phyloP scores from a whole-genome alignment of 305 asterid species.

The Coffea humblotiana region DNA sequence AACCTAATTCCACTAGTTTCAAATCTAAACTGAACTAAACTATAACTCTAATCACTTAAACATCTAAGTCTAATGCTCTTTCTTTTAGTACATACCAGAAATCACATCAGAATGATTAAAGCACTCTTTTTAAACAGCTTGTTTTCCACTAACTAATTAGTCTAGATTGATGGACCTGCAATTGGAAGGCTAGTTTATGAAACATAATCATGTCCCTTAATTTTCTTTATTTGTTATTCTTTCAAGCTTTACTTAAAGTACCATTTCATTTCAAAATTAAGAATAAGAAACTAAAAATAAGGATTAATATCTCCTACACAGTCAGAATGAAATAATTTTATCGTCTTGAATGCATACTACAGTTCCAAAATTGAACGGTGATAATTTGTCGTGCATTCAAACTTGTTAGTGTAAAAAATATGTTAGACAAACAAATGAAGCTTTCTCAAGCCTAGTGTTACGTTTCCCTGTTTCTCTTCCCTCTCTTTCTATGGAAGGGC shows the following conservation, averaged over 20 bases:
- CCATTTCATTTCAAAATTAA: too few relatives aligned
- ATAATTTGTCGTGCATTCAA: too few relatives aligned
- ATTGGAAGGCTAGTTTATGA: not conserved
- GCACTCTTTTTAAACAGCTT: not conserved
- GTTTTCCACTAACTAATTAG: not conserved
- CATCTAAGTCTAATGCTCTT: not conserved
- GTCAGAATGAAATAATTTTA: too few relatives aligned
- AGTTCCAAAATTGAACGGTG: too few relatives aligned
- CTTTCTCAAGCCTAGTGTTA: too few relatives aligned
- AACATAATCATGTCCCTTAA: not conserved
- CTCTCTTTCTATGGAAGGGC: too few relatives aligned
- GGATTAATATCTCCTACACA: too few relatives aligned
- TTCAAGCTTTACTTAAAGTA: too few relatives aligned
- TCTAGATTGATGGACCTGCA: not conserved
- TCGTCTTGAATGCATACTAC: too few relatives aligned
- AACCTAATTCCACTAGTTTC: constrained; percentile 4
- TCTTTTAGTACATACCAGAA: not conserved
- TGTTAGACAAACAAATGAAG: too few relatives aligned
- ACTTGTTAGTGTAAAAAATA: too few relatives aligned
- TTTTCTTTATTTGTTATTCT: not conserved
- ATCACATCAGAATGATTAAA: not conserved
- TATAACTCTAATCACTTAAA: not conserved
- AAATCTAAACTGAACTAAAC: not conserved
- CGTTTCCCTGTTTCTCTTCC: not conserved
- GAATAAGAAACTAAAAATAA: too few relatives aligned